Base-by-base conservation (phyloP, 108 stramenopile genomes). In the Schizochytrium sp. region DNA sequence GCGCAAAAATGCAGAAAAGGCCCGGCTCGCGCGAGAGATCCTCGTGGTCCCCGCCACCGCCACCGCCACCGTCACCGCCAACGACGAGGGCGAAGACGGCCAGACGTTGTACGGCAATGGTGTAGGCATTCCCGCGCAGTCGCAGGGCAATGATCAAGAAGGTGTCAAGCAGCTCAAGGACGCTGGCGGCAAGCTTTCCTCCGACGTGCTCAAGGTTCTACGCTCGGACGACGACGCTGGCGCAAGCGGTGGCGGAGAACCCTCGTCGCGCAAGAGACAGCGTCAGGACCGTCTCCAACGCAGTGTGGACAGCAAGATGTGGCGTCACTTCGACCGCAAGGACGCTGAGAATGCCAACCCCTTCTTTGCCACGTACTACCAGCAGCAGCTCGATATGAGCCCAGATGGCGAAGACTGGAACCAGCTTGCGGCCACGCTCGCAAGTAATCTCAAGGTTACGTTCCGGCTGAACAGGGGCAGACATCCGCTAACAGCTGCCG, bases 271-370 rank as follows among this genome's bases (percentile, higher is more conserved):
- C 34, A 69, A 69, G 3, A 14, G 63, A 14, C 63, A 69, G 41
- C 63, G 63, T 8, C 34, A 69, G 41, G 63, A 69, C 41, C 63
- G 63, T 23, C 25, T 12, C 21, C 63, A 69, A 23, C 63, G 63
- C 25, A 41, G 63, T 18, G 63, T 83, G 19, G 76, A 47, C 16
- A 83, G 51, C 28, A 83, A 83, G 76, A 53, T 83, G 76, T 83
- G 76, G 76, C 45, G 76, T 8, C 45, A 83, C 51, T 83, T 83
- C 4, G 76, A 83, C 76, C 76, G 76, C 76, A 83, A 83, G 76
- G 41, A 69, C 14, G 45, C 18, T 1, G 51, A 47, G 14, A 6
- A 83, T 6, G 76, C 76, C 48, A 83, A 83, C 76, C n/a, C 48
- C 19, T 83, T 53, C 51, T 83, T 83, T 23, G n/a, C 76, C 23